These are phyloP conservation scores for Fragaria ananassa DNA, from an alignment of 306 rosid genomes.

Conservation along the genomic window DNA sequence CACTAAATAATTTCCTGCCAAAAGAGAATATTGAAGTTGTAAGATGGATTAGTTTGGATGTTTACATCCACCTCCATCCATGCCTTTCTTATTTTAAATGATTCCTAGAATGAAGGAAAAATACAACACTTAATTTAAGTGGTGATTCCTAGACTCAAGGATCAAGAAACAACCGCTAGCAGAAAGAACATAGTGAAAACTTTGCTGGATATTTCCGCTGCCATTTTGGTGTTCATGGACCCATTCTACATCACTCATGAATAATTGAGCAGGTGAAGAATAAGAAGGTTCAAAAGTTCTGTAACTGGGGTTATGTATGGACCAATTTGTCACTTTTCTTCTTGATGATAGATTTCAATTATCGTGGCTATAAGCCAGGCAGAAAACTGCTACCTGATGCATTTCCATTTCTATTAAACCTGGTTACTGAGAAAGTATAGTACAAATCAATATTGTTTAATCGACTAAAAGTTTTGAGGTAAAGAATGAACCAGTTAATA, in stretches of 20 bases:
- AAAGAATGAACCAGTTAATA: neutral
- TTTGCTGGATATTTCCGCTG: neutral
- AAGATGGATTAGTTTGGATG: neutral
- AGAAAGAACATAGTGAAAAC: neutral
- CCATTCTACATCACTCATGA: neutral
- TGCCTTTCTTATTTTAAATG: neutral
- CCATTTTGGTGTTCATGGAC: neutral
- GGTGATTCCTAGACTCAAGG: neutral
- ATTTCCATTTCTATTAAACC: neutral
- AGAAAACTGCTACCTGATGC: neutral
- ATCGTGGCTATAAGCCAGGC: neutral
- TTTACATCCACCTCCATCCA: neutral
- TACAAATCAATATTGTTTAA: neutral
- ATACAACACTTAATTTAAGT: neutral
- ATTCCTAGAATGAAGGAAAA: neutral
- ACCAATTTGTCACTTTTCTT: neutral
- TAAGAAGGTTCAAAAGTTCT: neutral
- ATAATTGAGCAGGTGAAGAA: neutral
- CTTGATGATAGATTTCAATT: neutral
- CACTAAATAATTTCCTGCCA: neutral
- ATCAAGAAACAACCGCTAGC: neutral
- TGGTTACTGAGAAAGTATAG: neutral
- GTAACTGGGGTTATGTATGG: neutral
- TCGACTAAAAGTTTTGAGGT: conserved; percentile 4
- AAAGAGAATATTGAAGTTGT: neutral